These are phyloP conservation scores for Spathaspora sp. DNA, from an alignment of 1,139 yeast genomes.

Conservation along the genomic window DNA sequence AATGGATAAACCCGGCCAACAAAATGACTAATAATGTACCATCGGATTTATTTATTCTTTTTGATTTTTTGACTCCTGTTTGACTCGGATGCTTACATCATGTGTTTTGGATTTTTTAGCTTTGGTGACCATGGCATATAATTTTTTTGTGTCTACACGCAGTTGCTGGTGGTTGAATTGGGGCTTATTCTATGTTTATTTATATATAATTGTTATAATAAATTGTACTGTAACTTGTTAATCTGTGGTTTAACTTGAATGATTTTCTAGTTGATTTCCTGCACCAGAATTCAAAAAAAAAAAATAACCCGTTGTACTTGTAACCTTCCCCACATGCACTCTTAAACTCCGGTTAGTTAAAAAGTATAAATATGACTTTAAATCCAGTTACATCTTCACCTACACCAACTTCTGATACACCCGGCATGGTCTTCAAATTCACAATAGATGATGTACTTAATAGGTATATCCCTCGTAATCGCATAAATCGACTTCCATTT, in stretches of 20 bases:
- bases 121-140: too few species aligned
- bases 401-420: background rate
- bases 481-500: conserved; percentile 28
- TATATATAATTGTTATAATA: too few species aligned
- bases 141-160: too few species aligned
- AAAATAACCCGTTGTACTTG: background rate
- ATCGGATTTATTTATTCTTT: background rate
- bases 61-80: background rate
- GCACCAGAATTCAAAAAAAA: background rate
- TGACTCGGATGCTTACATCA: background rate
- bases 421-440: conserved; percentile 40
- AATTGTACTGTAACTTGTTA: too few species aligned
- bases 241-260: too few species aligned
- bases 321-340: background rate
- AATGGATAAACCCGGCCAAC: too few species aligned
- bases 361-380: background rate
- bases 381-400: background rate
- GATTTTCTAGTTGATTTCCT: too few species aligned
- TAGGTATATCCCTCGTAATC: conserved; percentile 30
- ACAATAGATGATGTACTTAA: conserved; percentile 35
- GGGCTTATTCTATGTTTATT: too few species aligned
- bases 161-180: too few species aligned
- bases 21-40: too few species aligned
- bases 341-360: background rate
- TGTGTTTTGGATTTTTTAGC: background rate